Evolutionary conservation across 352 stramenopile genomes (phyloP), one percentile per base, ranked within the genome.

Genomic region (Phytophthora sojae): DNA sequence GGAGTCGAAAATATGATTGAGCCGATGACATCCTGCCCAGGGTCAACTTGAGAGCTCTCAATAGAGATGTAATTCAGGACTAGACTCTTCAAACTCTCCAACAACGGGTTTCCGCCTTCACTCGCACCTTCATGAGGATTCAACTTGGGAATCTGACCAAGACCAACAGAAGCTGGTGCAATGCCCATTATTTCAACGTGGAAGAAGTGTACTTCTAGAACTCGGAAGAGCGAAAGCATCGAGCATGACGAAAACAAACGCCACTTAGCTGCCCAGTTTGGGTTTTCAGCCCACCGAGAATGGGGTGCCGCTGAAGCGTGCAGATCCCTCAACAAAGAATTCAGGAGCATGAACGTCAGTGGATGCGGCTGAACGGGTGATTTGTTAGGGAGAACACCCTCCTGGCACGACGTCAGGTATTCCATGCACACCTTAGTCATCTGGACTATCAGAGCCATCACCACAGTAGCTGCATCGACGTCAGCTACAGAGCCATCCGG

Each of bases 321-420:
- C 29, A 96, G 52, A 71, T 94, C 82, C 9, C 64, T 74, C 45
- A 96, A 67, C 58, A 97, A 72, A 15, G 90, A 95, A 61, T 96
- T 94, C 58, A 97, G 75, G 9, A 97, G 71, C 78, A 97, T 94
- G 62, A 97, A 97, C 5, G 85, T 93, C 44, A 97, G 72, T 11
- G 90, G 91, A 51, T 97, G 90, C 2, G 86, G 89, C 51, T 94
- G 85, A 51, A 97, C 76, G 30, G 82, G 69, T 53, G 75, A 89
- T 54, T 72, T 83, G 66, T 79, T 91, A 2, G 85, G 85, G 8
- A 96, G 72, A 39, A 93, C 67, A 21, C 85, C 84, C 21, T 85
- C 84, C 23, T 79, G 77, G 59, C 87, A 93, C 25, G 85, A 90
- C 59, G 88, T 81, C 9, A 96, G 60, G 65, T 94, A 96, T 39